These are phyloP conservation scores for Arctostaphylos glauca DNA, from an alignment of 148 eudicot species.

Conservation along the genomic window DNA sequence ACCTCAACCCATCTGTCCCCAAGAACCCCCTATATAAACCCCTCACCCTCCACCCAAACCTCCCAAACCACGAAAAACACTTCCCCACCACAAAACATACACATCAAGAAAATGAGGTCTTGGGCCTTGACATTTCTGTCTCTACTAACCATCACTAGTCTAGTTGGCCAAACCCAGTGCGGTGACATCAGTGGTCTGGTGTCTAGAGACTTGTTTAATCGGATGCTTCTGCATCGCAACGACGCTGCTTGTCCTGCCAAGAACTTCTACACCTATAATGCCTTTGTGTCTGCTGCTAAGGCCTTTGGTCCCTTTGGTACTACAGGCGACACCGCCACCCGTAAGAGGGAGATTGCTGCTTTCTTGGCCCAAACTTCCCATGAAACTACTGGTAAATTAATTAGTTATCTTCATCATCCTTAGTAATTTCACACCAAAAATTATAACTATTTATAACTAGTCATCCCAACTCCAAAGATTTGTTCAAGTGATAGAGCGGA, in stretches of 20 bases:
- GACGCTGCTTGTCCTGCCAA: conserved; percentile 24
- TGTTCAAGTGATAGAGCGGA: too few relatives aligned
- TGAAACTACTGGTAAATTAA: conserved; percentile 29
- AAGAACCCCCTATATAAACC: background rate
- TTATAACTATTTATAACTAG: too few relatives aligned
- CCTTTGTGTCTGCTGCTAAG: conserved; percentile 23
- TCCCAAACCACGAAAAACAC: background rate
- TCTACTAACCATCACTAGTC: background rate
- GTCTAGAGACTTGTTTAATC: conserved; percentile 8
- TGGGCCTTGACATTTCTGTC: background rate
- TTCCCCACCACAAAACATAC: background rate
- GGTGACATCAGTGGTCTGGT: conserved; percentile 21
- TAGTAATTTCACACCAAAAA: too few relatives aligned
- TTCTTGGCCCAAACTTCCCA: conserved; percentile 45
- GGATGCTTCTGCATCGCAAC: conserved; percentile 27
- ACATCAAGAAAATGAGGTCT: background rate
- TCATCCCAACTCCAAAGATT: too few relatives aligned
- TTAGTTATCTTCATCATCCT: background rate
- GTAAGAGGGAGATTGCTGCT: conserved; percentile 36
- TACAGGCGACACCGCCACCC: conserved; percentile 13
- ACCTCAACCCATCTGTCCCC: background rate
- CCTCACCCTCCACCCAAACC: background rate
- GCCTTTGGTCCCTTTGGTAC: conserved; percentile 23
- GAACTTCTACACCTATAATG: conserved; percentile 32
- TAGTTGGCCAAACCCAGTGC: conserved; percentile 30